Evolutionary conservation across 2,329 filamentous ascomycete species (phyloP), one percentile per base, ranked within the genome.

Genomic region (Cladosporium velox): DNA sequence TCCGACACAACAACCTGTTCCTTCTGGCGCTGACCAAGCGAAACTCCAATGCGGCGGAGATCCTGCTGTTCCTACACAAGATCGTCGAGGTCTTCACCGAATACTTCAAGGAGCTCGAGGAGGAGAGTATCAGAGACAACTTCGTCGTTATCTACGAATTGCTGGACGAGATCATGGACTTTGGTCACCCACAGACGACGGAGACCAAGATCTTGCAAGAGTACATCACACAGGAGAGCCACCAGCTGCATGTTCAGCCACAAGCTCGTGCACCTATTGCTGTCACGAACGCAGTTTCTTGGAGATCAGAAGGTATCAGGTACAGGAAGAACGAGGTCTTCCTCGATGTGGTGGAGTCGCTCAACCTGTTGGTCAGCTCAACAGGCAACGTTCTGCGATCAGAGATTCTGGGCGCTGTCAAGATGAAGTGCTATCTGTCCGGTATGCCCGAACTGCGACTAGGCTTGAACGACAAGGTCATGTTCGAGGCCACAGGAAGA

Each of bases 281-380:
- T 66, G 95, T 99, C 73, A 99, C 95, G 70, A 99, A 99, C 76
- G 94, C 95, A 57, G 95, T 99, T 64, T 96, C 92, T 57, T 99
- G 95, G 95, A 89, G 95, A 78, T 97, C 92, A 72, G 95, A 99
- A 83, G 95, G 95, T 66, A 98, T 99, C 75, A 87, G 95, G 63
- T 99, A 99, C 82, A 90, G 95, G 79, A 99, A 99, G 84, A 99
- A 99, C 84, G 95, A 99, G 80, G 95, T 99, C 68, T 99, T 99
- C 84, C 86, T 99, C 69, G 95, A 99, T 73, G 95, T 99, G 38
- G 88, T 99, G 73, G 95, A 99, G 81, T 96, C 91, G 59, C 87
- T 99, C 75, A 99, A 99, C 80, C 87, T 99, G 41, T 88, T 99
- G 24, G 95, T 99, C 24, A 96, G 92, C 64, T 88, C 93, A 65